Percentiles rank a stretch among this genome's conserved stretches.
phyloP scores from a whole-genome alignment of 2,329 filamentous ascomycete genomes.

The Trichoderma sp. region DNA sequence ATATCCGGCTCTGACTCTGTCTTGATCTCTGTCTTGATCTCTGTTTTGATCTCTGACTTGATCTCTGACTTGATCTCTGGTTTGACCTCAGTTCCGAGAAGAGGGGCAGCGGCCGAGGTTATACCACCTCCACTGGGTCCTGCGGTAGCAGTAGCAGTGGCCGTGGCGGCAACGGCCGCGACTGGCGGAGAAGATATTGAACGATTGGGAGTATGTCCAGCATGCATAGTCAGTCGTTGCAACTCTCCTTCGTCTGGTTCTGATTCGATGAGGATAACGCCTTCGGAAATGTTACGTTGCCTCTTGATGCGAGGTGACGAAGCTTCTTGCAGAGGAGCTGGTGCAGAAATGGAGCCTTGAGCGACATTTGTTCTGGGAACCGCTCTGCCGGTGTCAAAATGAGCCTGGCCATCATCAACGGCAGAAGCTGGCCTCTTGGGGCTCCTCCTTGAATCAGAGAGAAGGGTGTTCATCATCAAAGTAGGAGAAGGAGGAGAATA shows the following conservation, averaged over 20 bases:
- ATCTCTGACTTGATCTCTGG: not conserved
- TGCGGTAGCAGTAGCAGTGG: conserved; percentile 32
- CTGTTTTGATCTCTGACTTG: not conserved
- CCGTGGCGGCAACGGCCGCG: conserved; percentile 32
- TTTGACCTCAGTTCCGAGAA: not conserved
- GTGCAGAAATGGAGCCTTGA: conserved; percentile 56
- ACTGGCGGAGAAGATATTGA: conserved; percentile 58
- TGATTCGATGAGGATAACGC: conserved; percentile 39
- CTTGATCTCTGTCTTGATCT: not conserved
- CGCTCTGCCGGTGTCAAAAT: conserved; percentile 64
- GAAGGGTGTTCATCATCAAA: not conserved
- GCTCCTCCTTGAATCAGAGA: not conserved
- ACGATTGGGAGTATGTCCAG: conserved; percentile 66
- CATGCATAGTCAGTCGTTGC: conserved; percentile 62
- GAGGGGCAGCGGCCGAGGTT: conserved; percentile 35
- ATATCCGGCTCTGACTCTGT: not conserved
- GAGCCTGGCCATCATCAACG: conserved; percentile 61
- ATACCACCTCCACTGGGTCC: conserved; percentile 37
- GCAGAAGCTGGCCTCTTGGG: conserved; percentile 34
- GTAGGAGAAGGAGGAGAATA: not conserved
- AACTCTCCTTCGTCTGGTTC: conserved; percentile 49
- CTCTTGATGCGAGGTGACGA: conserved; percentile 31
- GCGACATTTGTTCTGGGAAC: conserved; percentile 59
- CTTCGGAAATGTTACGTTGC: not conserved
- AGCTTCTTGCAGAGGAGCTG: conserved; percentile 37